A percentile compares a stretch with the other conserved stretches of the same genome.
Conservation (phyloP, 2,329 filamentous ascomycete species). For the Xylogone sp. region DNA sequence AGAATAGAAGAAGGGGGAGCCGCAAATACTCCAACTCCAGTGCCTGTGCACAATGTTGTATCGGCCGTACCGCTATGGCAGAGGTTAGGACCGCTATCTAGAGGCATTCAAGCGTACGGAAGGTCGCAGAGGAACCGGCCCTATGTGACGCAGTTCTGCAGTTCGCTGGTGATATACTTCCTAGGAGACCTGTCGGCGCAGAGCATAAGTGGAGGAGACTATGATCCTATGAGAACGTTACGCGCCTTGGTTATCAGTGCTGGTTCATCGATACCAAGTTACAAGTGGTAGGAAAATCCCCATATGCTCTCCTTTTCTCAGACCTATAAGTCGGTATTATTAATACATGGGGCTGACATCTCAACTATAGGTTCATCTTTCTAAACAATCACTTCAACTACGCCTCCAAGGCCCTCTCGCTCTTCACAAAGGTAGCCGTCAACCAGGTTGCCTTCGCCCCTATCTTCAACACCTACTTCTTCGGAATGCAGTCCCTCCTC, state of each 20-base stretch:
- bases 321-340: not conserved
- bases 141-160: conserved; percentile 74
- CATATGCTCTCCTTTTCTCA: conserved; percentile 3
- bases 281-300: conserved; percentile 64
- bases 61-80: conserved; percentile 44
- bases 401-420: conserved; percentile 63
- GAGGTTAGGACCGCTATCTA: conserved; percentile 53
- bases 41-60: conserved; percentile 40
- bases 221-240: conserved; percentile 65
- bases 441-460: conserved; percentile 82
- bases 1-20: conserved; percentile 13
- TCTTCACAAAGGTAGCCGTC: conserved; percentile 72
- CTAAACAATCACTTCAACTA: conserved; percentile 83
- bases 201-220: conserved; percentile 56
- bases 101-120: conserved; percentile 56
- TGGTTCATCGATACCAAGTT: conserved; percentile 70
- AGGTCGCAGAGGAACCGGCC: conserved; percentile 69
- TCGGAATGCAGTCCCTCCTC: conserved; percentile 73
- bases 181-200: conserved; percentile 77
- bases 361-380: conserved; percentile 64
- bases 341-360: conserved; percentile 1
- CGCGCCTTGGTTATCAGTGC: conserved; percentile 73
- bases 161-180: conserved; percentile 74
- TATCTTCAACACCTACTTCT: conserved; percentile 79
- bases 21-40: conserved; percentile 23